Evolutionary conservation across 164 flowering plant species (phyloP), one percentile per base, ranked within the genome.

Genomic region (Annona squamosa): DNA sequence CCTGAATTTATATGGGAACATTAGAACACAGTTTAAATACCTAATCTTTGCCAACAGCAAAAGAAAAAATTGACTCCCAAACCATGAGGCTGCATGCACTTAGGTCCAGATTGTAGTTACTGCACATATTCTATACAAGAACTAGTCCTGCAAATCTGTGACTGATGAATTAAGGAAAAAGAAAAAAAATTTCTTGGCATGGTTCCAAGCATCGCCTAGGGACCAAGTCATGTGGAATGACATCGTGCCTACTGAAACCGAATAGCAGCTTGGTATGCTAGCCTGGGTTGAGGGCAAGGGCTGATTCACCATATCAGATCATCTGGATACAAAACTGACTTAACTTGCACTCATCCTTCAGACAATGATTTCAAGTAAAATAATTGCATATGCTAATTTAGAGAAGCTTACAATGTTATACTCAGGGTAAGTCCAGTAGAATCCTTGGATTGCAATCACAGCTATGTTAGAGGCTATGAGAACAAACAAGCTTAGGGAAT

Each of bases 401-500:
- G 67, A 75, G 48, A 56, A 19, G 65, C 84, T 81, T 79, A 89
- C 93, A 61, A 87, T 74, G 81, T 91, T 89, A 71, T 87, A 88
- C 63, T 84, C 72, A 46, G 93, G 91, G 69, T 76, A 48, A 10
- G 47, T 61, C 85, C 80, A 77, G 78, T 91, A 88, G 77, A 91
- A 86, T 66, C 93, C 93, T 82, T 89, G 93, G 46, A 84, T 75
- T n/a, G 77, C 77, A 48, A 91, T 83, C 16, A 91, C 74, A 56
- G 76, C 86, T 63, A 89, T 56, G 81, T 91, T 91, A 2, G 96
- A 89, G 66, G 89, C 80, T 72, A 91, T 71, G 46, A 91, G 80
- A 67, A 91, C 76, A 72, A 85, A 91, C 70, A 88, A 85, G 66
- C 79, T 77, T 44, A 91, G 75, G 46, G 93, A 75, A 82, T 89